Base-by-base conservation (phyloP, 2,329 filamentous ascomycete species). In the Diaporthe helianthi region DNA sequence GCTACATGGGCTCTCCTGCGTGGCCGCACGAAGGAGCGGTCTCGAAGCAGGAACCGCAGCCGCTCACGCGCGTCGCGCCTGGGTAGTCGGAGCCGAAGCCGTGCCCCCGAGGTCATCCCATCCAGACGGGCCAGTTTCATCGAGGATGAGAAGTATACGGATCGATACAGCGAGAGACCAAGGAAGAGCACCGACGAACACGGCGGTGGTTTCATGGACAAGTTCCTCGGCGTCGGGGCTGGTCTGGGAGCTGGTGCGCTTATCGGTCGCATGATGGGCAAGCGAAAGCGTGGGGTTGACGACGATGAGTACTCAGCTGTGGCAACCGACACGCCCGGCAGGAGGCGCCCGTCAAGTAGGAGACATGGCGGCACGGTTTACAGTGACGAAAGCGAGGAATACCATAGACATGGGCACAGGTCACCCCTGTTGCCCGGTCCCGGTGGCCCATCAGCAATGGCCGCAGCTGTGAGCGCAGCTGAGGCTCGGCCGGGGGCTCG, bases 291-390 rank as follows among this genome's bases (percentile, higher is more conserved):
- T 47, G 79, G 77, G 65, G 76, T 80, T 15, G 81, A 83, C 26
- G 87, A 90, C 60, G 87, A 90, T 55, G 87, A 87, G 70, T 89
- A 90, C 73, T 89, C 88, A 15, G 87, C 87, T 4, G 88, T 91
- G 2, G 85, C 85, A 2, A 88, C 85, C 0, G 88, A 90, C 67
- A 90, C 88, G 1, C 88, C 88, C 4, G 84, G 84, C 71, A 82
- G 85, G 54, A 80, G 80, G 65, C 80, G 78, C 75, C 72, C 81
- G 75, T 68, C 81, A 77, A 69, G 77, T 33, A 72, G 73, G 58
- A 75, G 75, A 67, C 75, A 78, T 51, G 67, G 63, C n/a, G 79
- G 79, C 58, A 76, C 81, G 55, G 79, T 80, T 12, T 77, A 80
- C 70, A 89, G 83, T 68, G 87, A 89, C n/a, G 80, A 80, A 65